Conservation (phyloP, 2,329 filamentous ascomycete species). For the Podosphaera xanthii region DNA sequence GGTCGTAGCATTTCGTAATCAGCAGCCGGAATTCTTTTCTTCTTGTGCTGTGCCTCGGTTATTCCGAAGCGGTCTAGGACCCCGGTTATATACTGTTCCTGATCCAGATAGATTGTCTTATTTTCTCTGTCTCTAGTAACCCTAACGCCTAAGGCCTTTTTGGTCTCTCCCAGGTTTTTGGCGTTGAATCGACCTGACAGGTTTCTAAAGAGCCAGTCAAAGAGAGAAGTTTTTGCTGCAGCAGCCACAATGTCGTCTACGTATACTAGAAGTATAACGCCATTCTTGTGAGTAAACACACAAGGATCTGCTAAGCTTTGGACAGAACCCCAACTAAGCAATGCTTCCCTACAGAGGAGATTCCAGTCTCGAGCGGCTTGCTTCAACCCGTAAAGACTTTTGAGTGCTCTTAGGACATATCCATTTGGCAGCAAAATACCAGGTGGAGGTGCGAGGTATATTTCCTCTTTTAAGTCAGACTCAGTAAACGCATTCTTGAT, state of each 20-base stretch:
- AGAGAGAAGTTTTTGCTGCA: too few relatives aligned
- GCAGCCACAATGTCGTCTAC: not conserved
- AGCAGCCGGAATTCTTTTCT: not conserved
- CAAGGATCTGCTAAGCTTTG: not conserved
- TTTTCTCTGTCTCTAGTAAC: not conserved
- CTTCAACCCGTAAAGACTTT: not conserved
- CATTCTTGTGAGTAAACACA: not conserved
- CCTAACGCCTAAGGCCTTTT: not conserved
- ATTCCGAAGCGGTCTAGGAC: not conserved
- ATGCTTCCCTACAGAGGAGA: not conserved
- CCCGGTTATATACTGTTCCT: not conserved
- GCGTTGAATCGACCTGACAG: too few relatives aligned
- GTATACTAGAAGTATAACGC: not conserved
- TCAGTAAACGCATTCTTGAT: not conserved
- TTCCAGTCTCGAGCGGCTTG: not conserved
- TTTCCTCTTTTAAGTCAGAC: conserved; percentile 1
- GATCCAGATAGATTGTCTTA: not conserved
- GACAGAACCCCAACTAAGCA: not conserved
- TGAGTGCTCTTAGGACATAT: not conserved
- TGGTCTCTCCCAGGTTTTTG: too few relatives aligned
- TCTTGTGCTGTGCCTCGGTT: not conserved
- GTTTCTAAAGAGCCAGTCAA: too few relatives aligned
- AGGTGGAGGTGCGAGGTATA: not conserved
- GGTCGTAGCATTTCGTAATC: not conserved
- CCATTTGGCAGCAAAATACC: not conserved